These are phyloP conservation scores for Hypholoma sublateritium DNA, from an alignment of 768 basidiomycete species.

Conservation along the genomic window DNA sequence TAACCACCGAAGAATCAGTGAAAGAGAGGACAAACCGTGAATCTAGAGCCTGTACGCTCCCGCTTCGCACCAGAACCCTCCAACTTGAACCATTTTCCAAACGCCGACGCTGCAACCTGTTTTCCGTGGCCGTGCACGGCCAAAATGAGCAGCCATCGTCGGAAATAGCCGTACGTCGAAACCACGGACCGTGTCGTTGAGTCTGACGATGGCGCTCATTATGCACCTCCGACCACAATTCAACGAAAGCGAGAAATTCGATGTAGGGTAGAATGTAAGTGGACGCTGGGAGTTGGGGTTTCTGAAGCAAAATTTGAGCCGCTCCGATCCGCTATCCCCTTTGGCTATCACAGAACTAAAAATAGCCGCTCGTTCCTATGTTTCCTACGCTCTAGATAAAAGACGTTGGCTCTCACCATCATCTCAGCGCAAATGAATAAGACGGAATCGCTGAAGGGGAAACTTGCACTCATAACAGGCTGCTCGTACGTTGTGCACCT, in stretches of 20 bases:
- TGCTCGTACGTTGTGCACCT: conserved; percentile 20
- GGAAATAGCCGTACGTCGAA: not conserved
- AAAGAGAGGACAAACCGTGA: conserved; percentile 40
- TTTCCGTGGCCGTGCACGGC: not conserved
- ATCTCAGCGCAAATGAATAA: not conserved
- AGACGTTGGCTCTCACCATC: not conserved
- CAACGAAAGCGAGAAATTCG: not conserved
- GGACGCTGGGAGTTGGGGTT: not conserved
- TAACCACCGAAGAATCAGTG: not conserved
- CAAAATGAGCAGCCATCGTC: not conserved
- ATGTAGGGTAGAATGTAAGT: not conserved
- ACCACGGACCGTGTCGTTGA: conserved; percentile 5
- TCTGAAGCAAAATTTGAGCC: not conserved
- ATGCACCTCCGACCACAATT: not conserved
- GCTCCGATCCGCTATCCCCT: not conserved
- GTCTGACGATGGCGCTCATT: not conserved
- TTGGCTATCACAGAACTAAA: not conserved
- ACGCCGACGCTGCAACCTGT: conserved; percentile 45
- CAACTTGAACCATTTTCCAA: conserved; percentile 70
- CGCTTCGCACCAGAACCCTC: conserved; percentile 68
- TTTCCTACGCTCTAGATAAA: not conserved
- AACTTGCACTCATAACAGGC: conserved; percentile 28
- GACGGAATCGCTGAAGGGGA: conserved; percentile 15
- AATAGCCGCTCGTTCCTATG: not conserved
- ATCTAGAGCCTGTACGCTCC: conserved; percentile 63